A percentile compares a stretch with the other conserved stretches of the same genome.
Conservation (phyloP, 305 asterid species). For the Striga hermonthica region DNA sequence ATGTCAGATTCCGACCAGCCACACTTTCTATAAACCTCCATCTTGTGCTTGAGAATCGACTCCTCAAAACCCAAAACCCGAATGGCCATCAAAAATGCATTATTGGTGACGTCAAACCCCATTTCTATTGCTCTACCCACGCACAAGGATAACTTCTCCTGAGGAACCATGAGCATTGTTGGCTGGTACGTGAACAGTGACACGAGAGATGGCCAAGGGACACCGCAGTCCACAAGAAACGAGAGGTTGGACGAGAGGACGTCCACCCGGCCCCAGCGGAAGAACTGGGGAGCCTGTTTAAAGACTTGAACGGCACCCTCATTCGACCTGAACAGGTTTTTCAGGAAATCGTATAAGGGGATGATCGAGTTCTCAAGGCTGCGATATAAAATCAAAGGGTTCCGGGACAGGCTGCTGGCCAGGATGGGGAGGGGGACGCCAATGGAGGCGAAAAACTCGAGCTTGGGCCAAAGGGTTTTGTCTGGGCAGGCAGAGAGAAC, state of each 20-base stretch:
- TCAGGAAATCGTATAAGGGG: not conserved
- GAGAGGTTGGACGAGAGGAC: not conserved
- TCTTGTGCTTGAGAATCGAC: not conserved
- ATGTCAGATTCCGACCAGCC: constrained; percentile 13
- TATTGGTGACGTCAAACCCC: not conserved
- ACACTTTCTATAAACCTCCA: not conserved
- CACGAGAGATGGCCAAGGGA: not conserved
- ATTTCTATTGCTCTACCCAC: not conserved
- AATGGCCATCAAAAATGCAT: not conserved
- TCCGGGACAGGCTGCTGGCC: not conserved
- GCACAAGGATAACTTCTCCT: not conserved
- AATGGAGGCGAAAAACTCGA: not conserved
- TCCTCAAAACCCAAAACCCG: not conserved
- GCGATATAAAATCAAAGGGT: not conserved
- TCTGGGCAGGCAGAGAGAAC: not conserved
- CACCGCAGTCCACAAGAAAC: not conserved
- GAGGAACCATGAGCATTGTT: not conserved
- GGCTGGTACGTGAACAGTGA: not conserved
- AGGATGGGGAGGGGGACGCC: not conserved
- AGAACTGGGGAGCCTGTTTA: not conserved
- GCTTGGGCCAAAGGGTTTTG: not conserved
- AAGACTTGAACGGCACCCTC: not conserved
- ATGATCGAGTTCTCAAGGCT: not conserved
- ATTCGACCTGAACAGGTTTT: not conserved
- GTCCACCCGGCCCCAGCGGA: not conserved